phyloP scores from a whole-genome alignment of 2,329 filamentous ascomycete species.

The Plenodomus tracheiphilus region DNA sequence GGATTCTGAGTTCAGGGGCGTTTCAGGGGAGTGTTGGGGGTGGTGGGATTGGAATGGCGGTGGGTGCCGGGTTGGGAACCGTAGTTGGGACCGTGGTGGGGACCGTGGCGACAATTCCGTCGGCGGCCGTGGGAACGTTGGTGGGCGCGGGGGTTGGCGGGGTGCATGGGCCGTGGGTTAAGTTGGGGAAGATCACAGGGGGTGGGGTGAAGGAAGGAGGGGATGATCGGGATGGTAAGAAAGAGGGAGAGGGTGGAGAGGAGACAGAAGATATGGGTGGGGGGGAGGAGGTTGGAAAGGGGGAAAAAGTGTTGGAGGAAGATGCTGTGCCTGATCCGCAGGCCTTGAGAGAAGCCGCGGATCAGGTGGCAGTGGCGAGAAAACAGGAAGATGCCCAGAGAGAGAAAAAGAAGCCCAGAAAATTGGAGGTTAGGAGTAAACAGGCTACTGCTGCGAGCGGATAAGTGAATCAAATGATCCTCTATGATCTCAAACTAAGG shows the following conservation, averaged over 20 bases:
- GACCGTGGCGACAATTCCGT: constrained; percentile 45
- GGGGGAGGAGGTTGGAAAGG: constrained; percentile 25
- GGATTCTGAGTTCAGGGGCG: constrained; percentile 39
- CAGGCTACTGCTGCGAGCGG: constrained; percentile 1
- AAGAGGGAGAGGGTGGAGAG: constrained; percentile 6
- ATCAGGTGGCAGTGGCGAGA: constrained; percentile 7
- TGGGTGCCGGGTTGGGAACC: constrained; percentile 47
- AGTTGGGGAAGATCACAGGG: constrained; percentile 32
- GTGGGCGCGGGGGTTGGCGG: constrained; percentile 48
- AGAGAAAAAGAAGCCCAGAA: constrained; percentile 27
- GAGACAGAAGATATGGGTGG: constrained; percentile 1
- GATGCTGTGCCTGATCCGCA: constrained; percentile 26
- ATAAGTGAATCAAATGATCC: no score
- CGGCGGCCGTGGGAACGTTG: constrained; percentile 45
- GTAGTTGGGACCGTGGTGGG: constrained; percentile 48
- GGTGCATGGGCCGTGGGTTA: constrained; percentile 50
- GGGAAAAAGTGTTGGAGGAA: constrained; percentile 1
- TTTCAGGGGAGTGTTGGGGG: constrained; percentile 49
- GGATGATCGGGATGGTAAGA: constrained; percentile 7
- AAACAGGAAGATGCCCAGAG: constrained; percentile 5
- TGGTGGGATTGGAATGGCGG: constrained; percentile 48
- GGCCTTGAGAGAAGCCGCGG: constrained; percentile 27
- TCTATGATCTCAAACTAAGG: no score
- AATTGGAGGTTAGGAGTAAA: constrained; percentile 31
- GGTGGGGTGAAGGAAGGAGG: constrained; percentile 7